Base-by-base conservation (phyloP, 768 basidiomycete genomes). In the Russula dissimulans region DNA sequence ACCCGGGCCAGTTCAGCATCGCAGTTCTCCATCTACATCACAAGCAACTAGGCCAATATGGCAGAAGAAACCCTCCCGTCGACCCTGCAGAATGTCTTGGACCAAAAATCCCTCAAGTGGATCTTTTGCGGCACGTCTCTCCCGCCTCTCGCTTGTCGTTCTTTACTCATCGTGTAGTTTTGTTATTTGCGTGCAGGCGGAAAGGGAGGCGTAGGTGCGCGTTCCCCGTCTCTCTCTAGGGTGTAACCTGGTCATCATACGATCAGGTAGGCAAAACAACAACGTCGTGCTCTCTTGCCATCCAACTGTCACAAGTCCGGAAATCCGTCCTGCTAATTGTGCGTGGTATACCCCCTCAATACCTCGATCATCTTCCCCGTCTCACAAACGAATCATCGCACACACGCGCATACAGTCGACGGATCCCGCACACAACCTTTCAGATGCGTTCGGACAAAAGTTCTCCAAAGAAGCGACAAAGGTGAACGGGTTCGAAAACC, bases 341-440 rank as follows among this genome's bases (percentile, higher is more conserved):
- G 71, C 69, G 90, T 78, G 3, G 12, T 26, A 34, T 42, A 29
- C 49, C 52, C 58, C n/a, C 10, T 54, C 43, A 56, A 11, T 11
- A 14, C 9, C 39, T 12, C 15, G 10, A 41, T 12, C 39, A 41
- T 1, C 14, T 2, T 10, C 39, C 14, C 39, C 10, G 15, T 36
- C 34, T 10, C 4, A 41, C 10, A 14, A 41, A 41, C 15, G 14
- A 41, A 41, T n/a, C 17, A 7, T 43, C 15, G 15, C 44, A n/a
- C 41, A 51, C 10, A 32, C 12, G 39, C 64, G 63, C 39, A 29
- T 39, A 32, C 39, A 97, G 93, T 97, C 95, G 8, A 99, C 97
- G 8, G 97, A 99, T 74, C 97, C 97, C n/a, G 97, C 97, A 41
- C 97, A 99, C 78, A 99, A 99, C 74, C 77, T 99, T 44, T 97